These are phyloP conservation scores for Russula ochroleuca DNA, from an alignment of 768 basidiomycete genomes.

Conservation along the genomic window DNA sequence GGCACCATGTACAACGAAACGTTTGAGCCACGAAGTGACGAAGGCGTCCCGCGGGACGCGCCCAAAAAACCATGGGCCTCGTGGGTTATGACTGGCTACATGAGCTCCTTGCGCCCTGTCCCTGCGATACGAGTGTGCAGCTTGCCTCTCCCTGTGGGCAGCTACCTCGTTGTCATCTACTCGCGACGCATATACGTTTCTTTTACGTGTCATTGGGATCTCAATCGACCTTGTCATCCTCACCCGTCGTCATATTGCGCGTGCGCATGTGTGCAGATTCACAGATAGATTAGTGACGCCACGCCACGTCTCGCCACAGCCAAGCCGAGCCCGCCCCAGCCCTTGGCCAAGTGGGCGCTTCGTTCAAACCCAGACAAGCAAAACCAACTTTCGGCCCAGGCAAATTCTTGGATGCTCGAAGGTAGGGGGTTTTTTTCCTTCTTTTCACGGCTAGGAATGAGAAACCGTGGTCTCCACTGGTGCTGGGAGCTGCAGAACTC, in stretches of 20 bases:
- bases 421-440: neutral
- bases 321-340: constrained; percentile 14
- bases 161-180: neutral
- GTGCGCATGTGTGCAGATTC: neutral
- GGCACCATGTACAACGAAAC: neutral
- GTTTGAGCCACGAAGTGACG: neutral
- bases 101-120: constrained; percentile 5
- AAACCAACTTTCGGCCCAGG: neutral
- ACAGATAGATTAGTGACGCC: neutral
- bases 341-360: constrained; percentile 2
- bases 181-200: neutral
- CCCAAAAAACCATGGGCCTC: neutral
- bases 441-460: neutral
- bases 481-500: neutral
- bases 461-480: neutral
- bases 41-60: constrained; percentile 8
- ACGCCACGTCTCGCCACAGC: constrained; percentile 11
- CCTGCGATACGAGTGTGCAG: neutral
- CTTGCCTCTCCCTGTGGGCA: neutral
- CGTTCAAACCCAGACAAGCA: constrained; percentile 2
- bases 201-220: constrained; percentile 5
- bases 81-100: neutral
- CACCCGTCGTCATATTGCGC: constrained; percentile 8
- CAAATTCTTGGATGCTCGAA: neutral
- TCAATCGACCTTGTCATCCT: neutral